Evolutionary conservation across 2,329 filamentous ascomycete species (phyloP).

Genomic region (Phoma herbarum): DNA sequence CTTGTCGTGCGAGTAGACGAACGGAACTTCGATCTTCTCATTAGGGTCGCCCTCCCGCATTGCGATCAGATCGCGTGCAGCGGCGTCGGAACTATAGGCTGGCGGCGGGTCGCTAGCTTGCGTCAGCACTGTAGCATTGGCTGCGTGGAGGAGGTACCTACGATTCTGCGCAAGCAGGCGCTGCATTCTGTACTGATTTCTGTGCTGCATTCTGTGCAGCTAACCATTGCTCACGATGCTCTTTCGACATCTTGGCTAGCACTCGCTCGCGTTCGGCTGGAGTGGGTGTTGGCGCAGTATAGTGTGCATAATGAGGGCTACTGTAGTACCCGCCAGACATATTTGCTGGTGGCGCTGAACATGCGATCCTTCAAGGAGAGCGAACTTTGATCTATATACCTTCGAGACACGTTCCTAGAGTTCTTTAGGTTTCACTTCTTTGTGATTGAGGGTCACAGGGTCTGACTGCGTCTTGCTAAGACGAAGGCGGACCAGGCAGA

Average conservation of each 20-base stretch:
- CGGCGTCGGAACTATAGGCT: slow-evolving; percentile 13
- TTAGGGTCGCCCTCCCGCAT: slow-evolving; percentile 19
- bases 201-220: not conserved
- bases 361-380: not conserved
- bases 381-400: not conserved
- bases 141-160: not conserved
- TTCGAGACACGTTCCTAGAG: not conserved
- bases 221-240: not conserved
- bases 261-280: not conserved
- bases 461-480: slow-evolving; percentile 1
- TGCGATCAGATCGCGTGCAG: slow-evolving; percentile 6
- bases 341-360: not conserved
- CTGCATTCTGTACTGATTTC: not conserved
- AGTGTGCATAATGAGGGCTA: not conserved
- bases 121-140: not conserved
- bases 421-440: not conserved
- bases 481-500: slow-evolving; percentile 3
- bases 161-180: slow-evolving; percentile 10
- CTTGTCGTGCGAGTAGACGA: slow-evolving; percentile 29
- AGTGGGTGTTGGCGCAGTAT: not conserved
- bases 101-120: slow-evolving; percentile 3
- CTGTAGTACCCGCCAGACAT: not conserved
- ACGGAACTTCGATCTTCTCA: slow-evolving; percentile 15
- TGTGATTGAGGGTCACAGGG: slow-evolving; percentile 2
- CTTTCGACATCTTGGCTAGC: not conserved